These are phyloP conservation scores for Colletotrichum liaoningense DNA, from an alignment of 2,329 filamentous ascomycete genomes.

Conservation along the genomic window DNA sequence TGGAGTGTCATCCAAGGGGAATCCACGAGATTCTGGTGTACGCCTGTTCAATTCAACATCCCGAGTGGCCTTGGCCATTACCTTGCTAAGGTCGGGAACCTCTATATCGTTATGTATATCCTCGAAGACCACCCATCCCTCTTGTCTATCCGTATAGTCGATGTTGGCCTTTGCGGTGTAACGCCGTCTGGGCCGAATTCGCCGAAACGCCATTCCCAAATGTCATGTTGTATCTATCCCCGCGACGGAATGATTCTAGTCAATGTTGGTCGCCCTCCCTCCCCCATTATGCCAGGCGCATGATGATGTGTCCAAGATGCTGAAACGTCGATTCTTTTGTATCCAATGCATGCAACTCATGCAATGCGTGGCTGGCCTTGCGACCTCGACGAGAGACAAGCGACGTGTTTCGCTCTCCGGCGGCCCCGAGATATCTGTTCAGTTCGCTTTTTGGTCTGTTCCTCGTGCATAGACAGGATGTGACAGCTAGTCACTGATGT, in stretches of 20 bases:
- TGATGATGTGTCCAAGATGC: neutral
- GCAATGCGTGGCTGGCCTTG: slow-evolving; percentile 7
- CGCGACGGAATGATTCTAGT: neutral
- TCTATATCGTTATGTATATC: neutral
- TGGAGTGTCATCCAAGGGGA: neutral
- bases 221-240: neutral
- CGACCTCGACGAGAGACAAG: neutral
- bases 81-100: neutral
- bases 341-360: neutral
- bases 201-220: neutral
- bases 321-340: slow-evolving; percentile 7
- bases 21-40: neutral
- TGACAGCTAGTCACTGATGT: neutral
- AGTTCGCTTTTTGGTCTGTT: neutral
- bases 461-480: neutral
- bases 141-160: neutral
- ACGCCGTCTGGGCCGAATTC: neutral
- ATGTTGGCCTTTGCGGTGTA: neutral
- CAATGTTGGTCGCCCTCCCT: neutral
- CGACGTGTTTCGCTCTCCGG: neutral
- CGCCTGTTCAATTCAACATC: slow-evolving; percentile 1
- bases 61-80: neutral
- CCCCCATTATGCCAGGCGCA: neutral
- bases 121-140: neutral
- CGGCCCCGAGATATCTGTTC: neutral